These are phyloP conservation scores for Pulicaria dysenterica DNA, from an alignment of 129 eudicot species.

Conservation along the genomic window DNA sequence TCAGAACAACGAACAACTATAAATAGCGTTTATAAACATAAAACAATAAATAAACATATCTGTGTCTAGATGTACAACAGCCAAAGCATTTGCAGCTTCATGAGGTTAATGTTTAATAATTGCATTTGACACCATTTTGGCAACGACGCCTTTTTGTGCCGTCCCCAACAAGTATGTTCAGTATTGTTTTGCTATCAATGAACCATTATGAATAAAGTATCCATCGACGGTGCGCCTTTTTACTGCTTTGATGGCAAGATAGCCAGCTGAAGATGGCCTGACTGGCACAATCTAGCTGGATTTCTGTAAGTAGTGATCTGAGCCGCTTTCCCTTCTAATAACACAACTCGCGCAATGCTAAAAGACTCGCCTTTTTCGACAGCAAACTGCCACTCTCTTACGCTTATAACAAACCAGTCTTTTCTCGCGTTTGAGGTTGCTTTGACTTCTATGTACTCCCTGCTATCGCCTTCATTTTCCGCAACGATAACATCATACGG, in stretches of 20 bases:
- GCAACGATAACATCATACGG: conserved; percentile 61
- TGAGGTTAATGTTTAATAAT: conserved; percentile 5
- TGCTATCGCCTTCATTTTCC: conserved; percentile 35
- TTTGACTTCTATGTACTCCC: conserved; percentile 77
- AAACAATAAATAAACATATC: not conserved
- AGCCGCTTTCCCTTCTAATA: conserved; percentile 44
- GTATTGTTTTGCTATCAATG: not conserved
- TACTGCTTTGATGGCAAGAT: conserved; percentile 44
- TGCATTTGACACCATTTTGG: not conserved
- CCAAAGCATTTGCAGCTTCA: conserved; percentile 15
- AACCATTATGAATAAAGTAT: not conserved
- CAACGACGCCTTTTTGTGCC: not conserved
- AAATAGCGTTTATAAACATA: not conserved
- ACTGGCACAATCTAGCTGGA: conserved; percentile 56
- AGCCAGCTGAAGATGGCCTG: conserved; percentile 60
- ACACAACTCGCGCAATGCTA: conserved; percentile 64
- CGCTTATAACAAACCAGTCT: conserved; percentile 61
- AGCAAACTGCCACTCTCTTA: conserved; percentile 78
- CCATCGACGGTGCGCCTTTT: not conserved
- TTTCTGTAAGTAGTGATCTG: conserved; percentile 54
- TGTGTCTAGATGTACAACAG: conserved; percentile 10
- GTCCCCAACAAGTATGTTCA: not conserved
- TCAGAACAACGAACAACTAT: not conserved
- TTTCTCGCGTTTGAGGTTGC: conserved; percentile 54
- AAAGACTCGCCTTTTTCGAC: conserved; percentile 66